Evolutionary conservation across 371 early-diverging fungal species (phyloP).

Genomic region (Lichtheimia hyalospora): DNA sequence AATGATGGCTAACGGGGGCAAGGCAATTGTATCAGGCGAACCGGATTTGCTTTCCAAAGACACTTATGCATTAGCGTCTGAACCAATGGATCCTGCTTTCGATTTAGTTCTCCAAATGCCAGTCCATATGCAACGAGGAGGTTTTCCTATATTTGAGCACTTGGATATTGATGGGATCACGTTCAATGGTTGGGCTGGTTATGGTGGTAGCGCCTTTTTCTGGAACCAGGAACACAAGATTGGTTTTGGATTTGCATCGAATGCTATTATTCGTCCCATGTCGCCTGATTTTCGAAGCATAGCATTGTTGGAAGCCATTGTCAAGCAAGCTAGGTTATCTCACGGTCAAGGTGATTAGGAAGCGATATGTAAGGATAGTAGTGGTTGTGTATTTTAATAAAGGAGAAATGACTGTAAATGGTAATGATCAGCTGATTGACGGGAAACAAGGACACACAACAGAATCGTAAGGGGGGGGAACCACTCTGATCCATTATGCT

Average conservation of each 20-base stretch:
- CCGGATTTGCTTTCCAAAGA: slow-evolving; percentile 31
- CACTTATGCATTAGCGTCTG: slow-evolving; percentile 27
- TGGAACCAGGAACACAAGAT: slow-evolving; percentile 57
- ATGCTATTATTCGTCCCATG: slow-evolving; percentile 31
- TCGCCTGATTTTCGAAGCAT: slow-evolving; percentile 10
- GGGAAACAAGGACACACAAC: no score
- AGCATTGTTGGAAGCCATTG: neutral
- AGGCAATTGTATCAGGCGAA: slow-evolving; percentile 40
- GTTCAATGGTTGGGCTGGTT: slow-evolving; percentile 35
- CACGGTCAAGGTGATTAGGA: no score
- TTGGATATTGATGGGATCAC: slow-evolving; percentile 4
- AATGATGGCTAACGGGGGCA: slow-evolving; percentile 66
- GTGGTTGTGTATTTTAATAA: no score
- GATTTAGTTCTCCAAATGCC: neutral
- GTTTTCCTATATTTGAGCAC: neutral
- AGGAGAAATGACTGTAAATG: no score
- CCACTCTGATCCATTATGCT: no score
- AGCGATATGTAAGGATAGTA: no score
- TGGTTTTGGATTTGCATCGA: slow-evolving; percentile 52
- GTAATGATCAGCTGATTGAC: no score
- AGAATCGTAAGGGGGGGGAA: no score
- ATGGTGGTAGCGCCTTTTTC: slow-evolving; percentile 54
- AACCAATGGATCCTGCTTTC: neutral
- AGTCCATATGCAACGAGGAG: slow-evolving; percentile 1
- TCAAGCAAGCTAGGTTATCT: neutral